phyloP scores from a whole-genome alignment of 2,329 filamentous ascomycete genomes.

The Cladobotryum mycophilum region DNA sequence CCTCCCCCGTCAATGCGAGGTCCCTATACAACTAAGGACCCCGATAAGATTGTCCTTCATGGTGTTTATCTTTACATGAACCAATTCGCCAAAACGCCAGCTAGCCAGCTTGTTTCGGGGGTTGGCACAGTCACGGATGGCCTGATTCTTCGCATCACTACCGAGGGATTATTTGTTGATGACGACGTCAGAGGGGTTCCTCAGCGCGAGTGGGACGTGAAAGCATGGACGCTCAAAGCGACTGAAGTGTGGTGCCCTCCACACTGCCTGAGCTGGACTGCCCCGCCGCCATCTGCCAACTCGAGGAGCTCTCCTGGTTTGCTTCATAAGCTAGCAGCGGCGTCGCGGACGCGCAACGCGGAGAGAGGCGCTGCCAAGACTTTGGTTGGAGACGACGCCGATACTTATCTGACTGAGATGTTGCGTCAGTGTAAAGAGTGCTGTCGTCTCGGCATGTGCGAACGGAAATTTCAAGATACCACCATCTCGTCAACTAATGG shows the following conservation, averaged over 20 bases:
- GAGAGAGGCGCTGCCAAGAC: conserved; percentile 45
- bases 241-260: conserved; percentile 81
- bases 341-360: conserved; percentile 38
- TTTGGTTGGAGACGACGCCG: conserved; percentile 58
- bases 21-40: conserved; percentile 81
- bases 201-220: conserved; percentile 98
- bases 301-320: conserved; percentile 35
- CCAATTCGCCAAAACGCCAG: conserved; percentile 77
- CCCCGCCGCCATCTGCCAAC: conserved; percentile 33
- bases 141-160: conserved; percentile 83
- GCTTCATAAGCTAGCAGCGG: conserved; percentile 42
- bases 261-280: conserved; percentile 48
- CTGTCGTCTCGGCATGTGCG: conserved; percentile 50
- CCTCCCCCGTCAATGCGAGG: conserved; percentile 73
- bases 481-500: conserved; percentile 33
- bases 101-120: conserved; percentile 84
- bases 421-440: conserved; percentile 58
- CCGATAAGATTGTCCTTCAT: conserved; percentile 92
- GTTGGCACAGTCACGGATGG: conserved; percentile 83
- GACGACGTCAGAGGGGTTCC: conserved; percentile 86
- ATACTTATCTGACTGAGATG: conserved; percentile 57
- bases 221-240: conserved; percentile 92
- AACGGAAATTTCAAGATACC: conserved; percentile 38
- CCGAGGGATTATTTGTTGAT: conserved; percentile 93
- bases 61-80: conserved; percentile 92